Evolutionary conservation across 2,329 filamentous ascomycete genomes (phyloP).

Genomic region (Hypoxylon sp.): DNA sequence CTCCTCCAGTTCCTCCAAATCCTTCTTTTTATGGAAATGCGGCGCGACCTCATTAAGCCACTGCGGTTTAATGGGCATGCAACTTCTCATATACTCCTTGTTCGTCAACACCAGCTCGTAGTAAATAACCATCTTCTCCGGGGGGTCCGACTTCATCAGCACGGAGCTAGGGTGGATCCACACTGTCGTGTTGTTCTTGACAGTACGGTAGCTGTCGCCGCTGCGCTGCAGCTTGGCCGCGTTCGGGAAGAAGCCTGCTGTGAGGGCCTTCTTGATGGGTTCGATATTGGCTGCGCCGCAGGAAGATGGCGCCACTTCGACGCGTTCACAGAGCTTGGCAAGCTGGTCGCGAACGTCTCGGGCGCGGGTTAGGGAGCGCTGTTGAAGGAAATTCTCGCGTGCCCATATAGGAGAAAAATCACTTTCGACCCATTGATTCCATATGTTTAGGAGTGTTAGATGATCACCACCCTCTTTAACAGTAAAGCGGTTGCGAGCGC

Average conservation of each 20-base stretch:
- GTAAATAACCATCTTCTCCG: constrained; percentile 86
- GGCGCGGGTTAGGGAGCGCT: constrained; percentile 88
- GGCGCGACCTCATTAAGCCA: constrained; percentile 93
- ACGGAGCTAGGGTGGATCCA: constrained; percentile 93
- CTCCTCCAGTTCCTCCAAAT: constrained; percentile 85
- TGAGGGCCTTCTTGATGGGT: constrained; percentile 89
- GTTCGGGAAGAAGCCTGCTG: constrained; percentile 94
- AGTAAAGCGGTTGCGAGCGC: constrained; percentile 88
- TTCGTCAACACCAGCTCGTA: constrained; percentile 85
- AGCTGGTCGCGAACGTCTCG: constrained; percentile 95
- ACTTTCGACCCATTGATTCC: constrained; percentile 93
- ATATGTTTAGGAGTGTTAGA: constrained; percentile 89
- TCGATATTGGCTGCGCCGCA: constrained; percentile 79
- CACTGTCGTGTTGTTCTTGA: constrained; percentile 90
- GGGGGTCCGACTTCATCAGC: constrained; percentile 82
- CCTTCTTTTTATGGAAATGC: constrained; percentile 94
- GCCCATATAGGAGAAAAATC: constrained; percentile 92
- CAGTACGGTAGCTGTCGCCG: constrained; percentile 89
- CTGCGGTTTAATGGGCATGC: constrained; percentile 84
- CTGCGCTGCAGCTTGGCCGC: constrained; percentile 86
- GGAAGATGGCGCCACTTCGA: constrained; percentile 82
- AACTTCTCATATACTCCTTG: constrained; percentile 93
- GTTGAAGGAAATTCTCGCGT: constrained; percentile 93
- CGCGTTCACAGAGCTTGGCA: constrained; percentile 90
- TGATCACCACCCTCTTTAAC: constrained; percentile 93